phyloP scores from a whole-genome alignment of 2,329 filamentous ascomycete genomes.

The Botryotinia calthae region DNA sequence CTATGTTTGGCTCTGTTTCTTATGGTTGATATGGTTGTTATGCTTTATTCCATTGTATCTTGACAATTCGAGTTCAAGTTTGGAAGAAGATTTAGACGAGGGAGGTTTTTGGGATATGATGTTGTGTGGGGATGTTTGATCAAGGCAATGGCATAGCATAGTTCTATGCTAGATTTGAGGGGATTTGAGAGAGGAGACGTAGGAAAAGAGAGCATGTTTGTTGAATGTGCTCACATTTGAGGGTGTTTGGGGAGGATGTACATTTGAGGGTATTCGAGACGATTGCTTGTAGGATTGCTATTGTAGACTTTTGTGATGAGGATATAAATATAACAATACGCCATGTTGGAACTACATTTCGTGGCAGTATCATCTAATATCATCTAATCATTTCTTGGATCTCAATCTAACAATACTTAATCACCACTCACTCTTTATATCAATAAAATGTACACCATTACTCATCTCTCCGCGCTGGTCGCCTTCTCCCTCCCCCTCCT shows the following conservation, averaged over 20 bases:
- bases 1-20: background rate
- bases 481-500: slow-evolving; percentile 36
- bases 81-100: background rate
- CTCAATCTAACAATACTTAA: background rate
- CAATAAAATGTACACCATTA: background rate
- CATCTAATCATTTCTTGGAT: background rate
- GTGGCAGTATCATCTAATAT: background rate
- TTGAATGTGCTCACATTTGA: background rate
- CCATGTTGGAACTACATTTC: background rate
- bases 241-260: background rate
- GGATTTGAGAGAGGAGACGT: background rate
- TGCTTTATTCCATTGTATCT: background rate
- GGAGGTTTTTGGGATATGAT: background rate
- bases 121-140: background rate
- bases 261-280: background rate
- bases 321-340: background rate
- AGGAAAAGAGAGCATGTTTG: background rate
- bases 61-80: too few relatives aligned
- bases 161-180: background rate
- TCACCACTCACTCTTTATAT: background rate
- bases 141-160: background rate
- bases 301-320: background rate
- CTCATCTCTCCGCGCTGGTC: slow-evolving; percentile 39
- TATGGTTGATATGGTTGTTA: too few relatives aligned
- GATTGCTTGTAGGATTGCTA: background rate